A percentile compares a stretch with the other conserved stretches of the same genome.
Conservation (phyloP, 441 rosid species). For the Pelargonium hybrid region DNA sequence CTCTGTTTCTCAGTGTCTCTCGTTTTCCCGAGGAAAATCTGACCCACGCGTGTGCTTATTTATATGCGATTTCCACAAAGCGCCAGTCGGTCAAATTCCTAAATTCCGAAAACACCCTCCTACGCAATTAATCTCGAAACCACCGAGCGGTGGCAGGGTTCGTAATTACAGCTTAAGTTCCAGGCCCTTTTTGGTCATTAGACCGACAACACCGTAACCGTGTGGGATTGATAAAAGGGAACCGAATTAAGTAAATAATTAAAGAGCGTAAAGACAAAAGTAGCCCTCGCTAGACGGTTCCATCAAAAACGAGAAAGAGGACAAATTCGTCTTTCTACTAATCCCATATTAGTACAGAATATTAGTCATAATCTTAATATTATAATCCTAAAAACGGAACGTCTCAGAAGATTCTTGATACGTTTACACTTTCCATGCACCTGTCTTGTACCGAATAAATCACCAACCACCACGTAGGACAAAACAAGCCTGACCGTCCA, state of each 20-base stretch:
- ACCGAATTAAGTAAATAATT: no score
- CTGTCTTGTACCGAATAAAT: neutral
- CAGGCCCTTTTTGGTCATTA: neutral
- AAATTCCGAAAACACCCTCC: neutral
- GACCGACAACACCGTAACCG: neutral
- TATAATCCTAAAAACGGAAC: neutral
- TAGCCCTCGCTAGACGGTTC: neutral
- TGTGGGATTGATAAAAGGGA: neutral
- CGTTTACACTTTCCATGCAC: neutral
- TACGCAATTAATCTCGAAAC: no score
- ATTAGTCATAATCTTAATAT: neutral
- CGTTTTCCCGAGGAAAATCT: neutral
- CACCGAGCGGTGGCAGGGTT: neutral
- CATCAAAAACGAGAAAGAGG: neutral
- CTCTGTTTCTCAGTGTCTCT: neutral
- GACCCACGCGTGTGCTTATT: neutral
- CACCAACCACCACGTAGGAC: neutral
- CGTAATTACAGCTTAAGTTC: neutral
- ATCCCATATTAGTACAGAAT: neutral
- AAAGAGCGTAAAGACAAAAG: neutral
- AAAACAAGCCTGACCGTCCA: neutral
- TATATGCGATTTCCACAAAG: neutral
- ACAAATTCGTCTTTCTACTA: neutral
- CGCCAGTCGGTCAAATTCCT: no score
- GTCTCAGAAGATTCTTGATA: neutral